A percentile compares a stretch with the other conserved stretches of the same genome.
Conservation (phyloP, 768 basidiomycete species). For the Hydnum rufescens region DNA sequence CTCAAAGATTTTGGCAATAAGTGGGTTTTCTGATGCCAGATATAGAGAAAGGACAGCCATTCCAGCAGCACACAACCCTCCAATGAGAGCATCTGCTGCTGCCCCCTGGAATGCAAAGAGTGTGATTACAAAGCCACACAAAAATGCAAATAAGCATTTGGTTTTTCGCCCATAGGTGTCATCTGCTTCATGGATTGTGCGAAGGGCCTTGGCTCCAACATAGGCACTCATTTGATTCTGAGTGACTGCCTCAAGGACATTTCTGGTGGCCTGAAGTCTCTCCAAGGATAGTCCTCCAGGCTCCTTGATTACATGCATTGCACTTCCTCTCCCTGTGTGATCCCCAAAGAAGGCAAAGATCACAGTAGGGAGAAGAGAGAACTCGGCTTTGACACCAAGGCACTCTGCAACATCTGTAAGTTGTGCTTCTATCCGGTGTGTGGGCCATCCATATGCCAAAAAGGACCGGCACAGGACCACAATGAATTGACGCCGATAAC, state of each 20-base stretch:
- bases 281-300: background rate
- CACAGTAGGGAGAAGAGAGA: slow-evolving; percentile 44
- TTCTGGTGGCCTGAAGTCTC: background rate
- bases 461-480: slow-evolving; percentile 58
- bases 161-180: background rate
- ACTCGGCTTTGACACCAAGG: slow-evolving; percentile 79
- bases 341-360: slow-evolving; percentile 25
- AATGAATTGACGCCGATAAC: background rate
- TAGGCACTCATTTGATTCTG: background rate
- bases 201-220: background rate
- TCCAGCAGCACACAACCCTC: background rate
- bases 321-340: background rate
- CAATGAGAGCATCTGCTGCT: background rate
- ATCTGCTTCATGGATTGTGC: background rate
- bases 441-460: slow-evolving; percentile 43
- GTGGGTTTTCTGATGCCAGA: background rate
- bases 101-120: background rate
- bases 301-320: background rate
- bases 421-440: slow-evolving; percentile 90
- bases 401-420: slow-evolving; percentile 73
- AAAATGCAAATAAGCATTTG: background rate
- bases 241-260: background rate
- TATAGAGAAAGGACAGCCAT: background rate
- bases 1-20: background rate
- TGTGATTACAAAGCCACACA: background rate